These are phyloP conservation scores for Staphylotrichum longicolle DNA, from an alignment of 495 filamentous ascomycete genomes.

Conservation along the genomic window DNA sequence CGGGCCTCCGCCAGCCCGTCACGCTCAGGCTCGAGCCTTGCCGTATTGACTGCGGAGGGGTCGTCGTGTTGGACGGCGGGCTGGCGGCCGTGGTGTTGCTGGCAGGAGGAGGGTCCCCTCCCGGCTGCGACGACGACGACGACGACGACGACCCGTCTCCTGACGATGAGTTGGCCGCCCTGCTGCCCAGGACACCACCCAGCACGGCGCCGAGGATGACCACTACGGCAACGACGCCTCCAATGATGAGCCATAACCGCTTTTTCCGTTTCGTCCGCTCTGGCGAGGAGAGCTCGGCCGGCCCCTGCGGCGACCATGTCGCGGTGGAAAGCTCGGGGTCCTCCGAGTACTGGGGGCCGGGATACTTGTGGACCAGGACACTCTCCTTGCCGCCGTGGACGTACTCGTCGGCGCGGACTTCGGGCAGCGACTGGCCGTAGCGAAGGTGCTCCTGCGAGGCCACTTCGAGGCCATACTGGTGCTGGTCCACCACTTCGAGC, in stretches of 20 bases:
- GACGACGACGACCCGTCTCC: neutral
- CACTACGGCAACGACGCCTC: neutral
- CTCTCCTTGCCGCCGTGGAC: neutral
- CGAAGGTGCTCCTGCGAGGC: neutral
- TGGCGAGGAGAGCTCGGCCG: neutral
- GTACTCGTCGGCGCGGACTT: constrained; percentile 1
- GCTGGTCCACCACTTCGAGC: constrained; percentile 12
- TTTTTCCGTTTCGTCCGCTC: neutral
- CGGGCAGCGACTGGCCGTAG: constrained; percentile 2
- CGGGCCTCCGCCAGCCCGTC: constrained; percentile 18
- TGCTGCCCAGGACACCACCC: constrained; percentile 21
- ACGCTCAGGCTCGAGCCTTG: constrained; percentile 21
- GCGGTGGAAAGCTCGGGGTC: neutral
- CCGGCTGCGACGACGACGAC: constrained; percentile 2
- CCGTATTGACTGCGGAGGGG: neutral
- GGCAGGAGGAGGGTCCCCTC: neutral
- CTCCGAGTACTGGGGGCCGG: neutral
- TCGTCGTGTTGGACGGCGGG: neutral
- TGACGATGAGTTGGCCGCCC: constrained; percentile 3
- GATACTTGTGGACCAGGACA: neutral
- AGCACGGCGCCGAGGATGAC: constrained; percentile 17
- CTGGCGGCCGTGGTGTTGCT: neutral
- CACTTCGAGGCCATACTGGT: constrained; percentile 1
- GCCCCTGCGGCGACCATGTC: neutral
- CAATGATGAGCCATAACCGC: constrained; percentile 13